Evolutionary conservation across 305 asterid species (phyloP).

Genomic region (Coffea humblotiana): DNA sequence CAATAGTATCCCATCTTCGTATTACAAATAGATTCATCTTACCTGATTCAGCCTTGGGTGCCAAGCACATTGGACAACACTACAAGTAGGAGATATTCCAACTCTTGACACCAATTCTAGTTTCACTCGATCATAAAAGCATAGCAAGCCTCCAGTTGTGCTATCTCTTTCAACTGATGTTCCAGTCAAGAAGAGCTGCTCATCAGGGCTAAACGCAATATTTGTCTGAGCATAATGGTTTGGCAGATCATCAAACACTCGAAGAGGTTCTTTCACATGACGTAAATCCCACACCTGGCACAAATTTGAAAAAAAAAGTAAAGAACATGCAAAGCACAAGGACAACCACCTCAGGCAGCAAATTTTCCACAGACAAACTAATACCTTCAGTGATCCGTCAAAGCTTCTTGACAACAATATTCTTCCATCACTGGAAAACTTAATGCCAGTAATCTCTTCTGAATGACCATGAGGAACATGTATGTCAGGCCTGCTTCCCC

Average conservation of each 20-base stretch:
- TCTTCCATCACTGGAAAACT: constrained; percentile 83
- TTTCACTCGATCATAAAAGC: constrained; percentile 74
- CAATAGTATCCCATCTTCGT: background rate
- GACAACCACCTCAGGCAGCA: background rate
- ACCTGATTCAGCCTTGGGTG: constrained; percentile 94
- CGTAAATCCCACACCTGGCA: constrained; percentile 90
- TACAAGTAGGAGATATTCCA: constrained; percentile 76
- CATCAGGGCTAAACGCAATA: constrained; percentile 80
- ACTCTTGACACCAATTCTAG: constrained; percentile 76
- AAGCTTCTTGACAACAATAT: constrained; percentile 80
- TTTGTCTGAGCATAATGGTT: constrained; percentile 89
- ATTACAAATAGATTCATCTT: constrained; percentile 16
- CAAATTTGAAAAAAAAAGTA: constrained; percentile 12
- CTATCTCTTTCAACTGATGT: constrained; percentile 74
- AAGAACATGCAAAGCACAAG: background rate
- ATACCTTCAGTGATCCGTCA: constrained; percentile 89
- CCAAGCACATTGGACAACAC: constrained; percentile 96
- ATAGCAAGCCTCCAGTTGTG: constrained; percentile 73
- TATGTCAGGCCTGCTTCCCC: constrained; percentile 93
- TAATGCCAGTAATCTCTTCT: constrained; percentile 82
- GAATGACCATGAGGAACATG: constrained; percentile 57
- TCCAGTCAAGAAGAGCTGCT: constrained; percentile 80
- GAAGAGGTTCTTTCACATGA: constrained; percentile 68
- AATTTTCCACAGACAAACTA: constrained; percentile 3
- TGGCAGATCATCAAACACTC: constrained; percentile 70